These are phyloP conservation scores for Trametes hirsuta DNA, from an alignment of 1,284 basidiomycete species.

Conservation along the genomic window DNA sequence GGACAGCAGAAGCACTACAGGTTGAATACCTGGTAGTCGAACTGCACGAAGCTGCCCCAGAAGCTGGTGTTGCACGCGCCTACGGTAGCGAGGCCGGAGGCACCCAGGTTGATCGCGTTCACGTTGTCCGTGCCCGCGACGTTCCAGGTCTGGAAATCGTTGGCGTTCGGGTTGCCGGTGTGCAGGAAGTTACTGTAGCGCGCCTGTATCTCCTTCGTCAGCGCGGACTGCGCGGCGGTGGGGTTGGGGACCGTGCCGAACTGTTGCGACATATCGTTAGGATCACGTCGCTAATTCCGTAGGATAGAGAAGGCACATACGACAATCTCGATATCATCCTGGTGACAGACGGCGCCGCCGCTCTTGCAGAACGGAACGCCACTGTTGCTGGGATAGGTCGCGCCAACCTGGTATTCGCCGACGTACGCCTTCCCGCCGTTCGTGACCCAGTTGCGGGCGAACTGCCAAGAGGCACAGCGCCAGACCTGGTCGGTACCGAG, in stretches of 20 bases:
- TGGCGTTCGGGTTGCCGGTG: slow-evolving; percentile 61
- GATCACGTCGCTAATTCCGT: background rate
- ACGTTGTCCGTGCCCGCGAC: slow-evolving; percentile 53
- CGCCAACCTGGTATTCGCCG: slow-evolving; percentile 68
- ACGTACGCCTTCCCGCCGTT: slow-evolving; percentile 71
- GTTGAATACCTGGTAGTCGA: slow-evolving; percentile 70
- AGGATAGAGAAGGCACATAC: slow-evolving; percentile 39
- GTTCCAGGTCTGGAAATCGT: slow-evolving; percentile 49
- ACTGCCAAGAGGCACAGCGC: slow-evolving; percentile 73
- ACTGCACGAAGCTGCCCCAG: slow-evolving; percentile 65
- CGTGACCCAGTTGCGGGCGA: slow-evolving; percentile 65
- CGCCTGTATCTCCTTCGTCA: slow-evolving; percentile 67
- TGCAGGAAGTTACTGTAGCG: slow-evolving; percentile 70
- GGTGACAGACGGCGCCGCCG: slow-evolving; percentile 64
- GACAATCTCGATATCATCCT: slow-evolving; percentile 76
- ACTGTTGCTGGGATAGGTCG: slow-evolving; percentile 69
- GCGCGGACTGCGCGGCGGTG: slow-evolving; percentile 54
- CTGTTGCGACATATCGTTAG: slow-evolving; percentile 33
- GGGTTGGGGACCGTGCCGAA: slow-evolving; percentile 70
- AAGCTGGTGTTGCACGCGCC: slow-evolving; percentile 65
- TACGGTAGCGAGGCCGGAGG: slow-evolving; percentile 48
- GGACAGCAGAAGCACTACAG: slow-evolving; percentile 36
- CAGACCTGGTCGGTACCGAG: slow-evolving; percentile 74
- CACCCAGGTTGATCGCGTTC: slow-evolving; percentile 59
- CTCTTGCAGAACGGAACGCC: slow-evolving; percentile 55